Conservation (phyloP, 805 yeast genomes). For the Teunomyces stri region DNA sequence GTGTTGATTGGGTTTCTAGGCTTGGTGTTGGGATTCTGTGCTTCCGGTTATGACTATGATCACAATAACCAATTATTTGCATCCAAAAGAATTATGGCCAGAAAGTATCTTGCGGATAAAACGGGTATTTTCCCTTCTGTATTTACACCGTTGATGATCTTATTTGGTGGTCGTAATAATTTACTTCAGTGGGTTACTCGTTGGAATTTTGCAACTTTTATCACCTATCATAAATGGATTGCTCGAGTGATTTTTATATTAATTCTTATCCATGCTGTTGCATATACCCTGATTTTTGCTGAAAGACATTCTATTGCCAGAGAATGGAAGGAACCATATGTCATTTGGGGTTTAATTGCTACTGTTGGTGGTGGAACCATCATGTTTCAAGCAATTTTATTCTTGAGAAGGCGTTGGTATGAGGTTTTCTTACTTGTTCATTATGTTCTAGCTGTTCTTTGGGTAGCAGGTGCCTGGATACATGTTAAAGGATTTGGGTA, state of each 20-base stretch:
- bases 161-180: constrained; percentile 26
- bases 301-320: constrained; percentile 10
- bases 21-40: constrained; percentile 13
- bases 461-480: constrained; percentile 46
- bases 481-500: constrained; percentile 41
- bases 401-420: constrained; percentile 46
- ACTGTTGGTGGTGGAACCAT: constrained; percentile 36
- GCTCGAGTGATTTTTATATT: constrained; percentile 17
- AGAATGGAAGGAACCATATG: constrained; percentile 17
- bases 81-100: constrained; percentile 8
- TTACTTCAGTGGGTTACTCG: constrained; percentile 14
- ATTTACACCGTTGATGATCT: constrained; percentile 17
- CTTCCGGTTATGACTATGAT: constrained; percentile 9
- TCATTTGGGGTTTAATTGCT: constrained; percentile 29
- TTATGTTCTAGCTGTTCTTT: constrained; percentile 49
- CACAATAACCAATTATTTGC: constrained; percentile 15
- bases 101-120: constrained; percentile 45
- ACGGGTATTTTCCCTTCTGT: constrained; percentile 48
- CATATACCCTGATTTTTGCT: constrained; percentile 9
- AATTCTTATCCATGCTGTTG: constrained; percentile 18
- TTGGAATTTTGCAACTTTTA: constrained; percentile 12
- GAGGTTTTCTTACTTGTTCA: constrained; percentile 58
- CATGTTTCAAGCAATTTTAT: constrained; percentile 45
- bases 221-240: constrained; percentile 23
- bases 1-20: constrained; percentile 22